A percentile compares a stretch with the other conserved stretches of the same genome.
Evolutionary conservation across 495 filamentous ascomycete genomes (phyloP).

Genomic region (Apodospora peruviana): DNA sequence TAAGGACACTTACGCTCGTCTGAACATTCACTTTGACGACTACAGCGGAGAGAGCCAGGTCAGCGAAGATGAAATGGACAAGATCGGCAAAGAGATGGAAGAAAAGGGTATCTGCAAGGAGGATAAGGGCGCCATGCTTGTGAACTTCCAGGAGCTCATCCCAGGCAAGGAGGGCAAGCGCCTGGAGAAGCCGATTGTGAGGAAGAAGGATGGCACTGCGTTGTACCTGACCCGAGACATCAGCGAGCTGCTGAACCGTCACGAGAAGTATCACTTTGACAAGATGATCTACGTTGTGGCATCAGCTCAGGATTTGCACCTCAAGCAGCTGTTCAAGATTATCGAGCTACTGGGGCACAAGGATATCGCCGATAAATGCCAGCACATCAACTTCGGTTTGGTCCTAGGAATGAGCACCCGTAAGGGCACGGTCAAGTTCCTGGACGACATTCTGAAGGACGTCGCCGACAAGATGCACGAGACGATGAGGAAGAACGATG

Average conservation of each 20-base stretch:
- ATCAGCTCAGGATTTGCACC: conserved; percentile 54
- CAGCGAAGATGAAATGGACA: conserved; percentile 72
- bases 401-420: conserved; percentile 60
- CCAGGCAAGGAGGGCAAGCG: conserved; percentile 53
- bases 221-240: conserved; percentile 64
- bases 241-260: conserved; percentile 52
- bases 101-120: conserved; percentile 69
- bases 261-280: conserved; percentile 61
- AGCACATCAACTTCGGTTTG: conserved; percentile 60
- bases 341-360: conserved; percentile 53
- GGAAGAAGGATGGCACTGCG: conserved; percentile 57
- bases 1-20: conserved; percentile 44
- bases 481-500: conserved; percentile 56
- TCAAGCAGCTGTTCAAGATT: conserved; percentile 62
- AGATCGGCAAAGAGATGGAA: conserved; percentile 57
- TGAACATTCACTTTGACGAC: conserved; percentile 86
- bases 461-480: conserved; percentile 62
- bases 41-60: conserved; percentile 96
- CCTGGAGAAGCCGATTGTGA: conserved; percentile 49
- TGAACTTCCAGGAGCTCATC: conserved; percentile 77
- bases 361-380: conserved; percentile 50
- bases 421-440: conserved; percentile 48
- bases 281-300: conserved; percentile 67
- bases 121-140: conserved; percentile 82
- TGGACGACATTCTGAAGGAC: conserved; percentile 58